Evolutionary conservation across 2,329 filamentous ascomycete species (phyloP), one percentile per base, ranked within the genome.

Genomic region (Colletotrichum simmondsii): DNA sequence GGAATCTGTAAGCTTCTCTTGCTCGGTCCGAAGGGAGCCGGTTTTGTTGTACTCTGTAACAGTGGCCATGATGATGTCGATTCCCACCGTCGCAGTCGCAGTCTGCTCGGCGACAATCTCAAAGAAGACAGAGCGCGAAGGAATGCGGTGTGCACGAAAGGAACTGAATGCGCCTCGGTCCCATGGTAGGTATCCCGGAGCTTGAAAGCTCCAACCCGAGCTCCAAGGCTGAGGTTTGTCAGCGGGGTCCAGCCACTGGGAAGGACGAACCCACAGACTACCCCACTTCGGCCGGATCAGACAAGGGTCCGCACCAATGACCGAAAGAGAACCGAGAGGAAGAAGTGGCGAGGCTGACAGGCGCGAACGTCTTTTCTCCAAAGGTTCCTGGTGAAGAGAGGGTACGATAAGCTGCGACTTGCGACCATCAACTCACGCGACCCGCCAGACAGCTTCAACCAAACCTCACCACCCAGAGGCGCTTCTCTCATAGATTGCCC

Each of bases 321-420:
- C 32, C 26, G 54, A 30, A 11, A 52, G 52, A 53, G 72, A 74
- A 74, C 37, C 68, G 16, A 52, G 61, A 61, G 62, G 72, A 75
- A 75, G 68, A 67, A 37, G 74, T 75, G 79, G 83, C 84, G 83
- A 86, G 84, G 85, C 85, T 87, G 85, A 85, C 81, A 81, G 84
- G 84, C 83, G 32, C 37, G 37, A 56, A 59, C 63, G 62, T 61
- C 58, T 59, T 37, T 26, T n/a, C 54, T 61, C 16, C 24, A 35
- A 32, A 22, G 53, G 11, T 58, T 49, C n/a, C 24, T 26, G 16
- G 42, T 65, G 16, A 49, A 46, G 22, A 14, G 37, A 30, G 8
- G 42, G 19, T 49, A 49, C 42, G 42, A 2, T 49, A 49, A 22
- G 16, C 24, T 54, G 71, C 68, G 61, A 65, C 54, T 30, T 58